Evolutionary conservation across 2,329 filamentous ascomycete genomes (phyloP).

Genomic region (Camillea tinctor): DNA sequence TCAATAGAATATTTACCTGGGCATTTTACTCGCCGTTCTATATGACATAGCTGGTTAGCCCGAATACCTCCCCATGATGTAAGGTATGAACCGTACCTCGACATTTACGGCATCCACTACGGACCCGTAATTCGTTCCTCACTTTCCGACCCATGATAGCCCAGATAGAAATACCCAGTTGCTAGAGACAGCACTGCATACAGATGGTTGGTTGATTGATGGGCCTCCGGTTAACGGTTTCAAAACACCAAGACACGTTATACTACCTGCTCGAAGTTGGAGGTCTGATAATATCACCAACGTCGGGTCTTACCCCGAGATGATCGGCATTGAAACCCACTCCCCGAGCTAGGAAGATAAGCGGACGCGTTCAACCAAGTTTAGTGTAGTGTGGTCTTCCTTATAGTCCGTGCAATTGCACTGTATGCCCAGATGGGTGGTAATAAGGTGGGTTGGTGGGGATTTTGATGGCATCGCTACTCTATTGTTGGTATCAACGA

Average conservation of each 20-base stretch:
- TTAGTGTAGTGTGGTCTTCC: not conserved
- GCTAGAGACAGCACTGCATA: not conserved
- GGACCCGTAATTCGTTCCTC: constrained; percentile 19
- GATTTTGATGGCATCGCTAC: not conserved
- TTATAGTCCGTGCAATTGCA: not conserved
- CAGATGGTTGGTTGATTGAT: not conserved
- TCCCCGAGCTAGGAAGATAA: not conserved
- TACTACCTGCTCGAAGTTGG: not conserved
- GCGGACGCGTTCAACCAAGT: not conserved
- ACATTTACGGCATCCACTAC: constrained; percentile 24
- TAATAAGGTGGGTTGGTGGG: not conserved
- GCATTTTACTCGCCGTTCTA: constrained; percentile 25
- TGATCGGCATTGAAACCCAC: not conserved
- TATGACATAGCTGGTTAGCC: not conserved
- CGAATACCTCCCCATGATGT: not conserved
- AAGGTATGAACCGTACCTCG: constrained; percentile 13
- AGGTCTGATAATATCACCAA: not conserved
- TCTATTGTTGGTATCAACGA: not conserved
- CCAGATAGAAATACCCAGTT: not conserved
- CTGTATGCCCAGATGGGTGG: not conserved
- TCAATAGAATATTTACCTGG: constrained; percentile 3
- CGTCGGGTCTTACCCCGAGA: not conserved
- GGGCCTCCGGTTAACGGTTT: not conserved
- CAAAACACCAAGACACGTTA: not conserved
- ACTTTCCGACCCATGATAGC: not conserved